A percentile compares a stretch with the other conserved stretches of the same genome.
Evolutionary conservation across 208 protist species (phyloP).

Genomic region (Leishmania gerbilli): DNA sequence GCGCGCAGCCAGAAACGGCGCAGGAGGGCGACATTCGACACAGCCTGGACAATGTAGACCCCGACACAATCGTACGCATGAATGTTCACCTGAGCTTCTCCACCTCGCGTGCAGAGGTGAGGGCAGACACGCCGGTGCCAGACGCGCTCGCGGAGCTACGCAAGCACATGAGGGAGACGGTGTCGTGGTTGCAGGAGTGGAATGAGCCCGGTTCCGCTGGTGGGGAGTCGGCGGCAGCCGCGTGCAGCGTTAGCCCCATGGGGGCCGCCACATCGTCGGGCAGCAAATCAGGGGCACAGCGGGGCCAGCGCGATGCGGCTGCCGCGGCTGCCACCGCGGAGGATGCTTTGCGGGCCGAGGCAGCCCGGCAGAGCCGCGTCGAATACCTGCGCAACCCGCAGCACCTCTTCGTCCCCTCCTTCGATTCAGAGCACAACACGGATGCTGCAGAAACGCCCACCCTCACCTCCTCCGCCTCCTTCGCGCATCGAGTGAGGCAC

Average conservation of each 20-base stretch:
- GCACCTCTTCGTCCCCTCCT: constrained; percentile 48
- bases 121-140: constrained; percentile 28
- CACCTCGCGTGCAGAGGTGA: constrained; percentile 56
- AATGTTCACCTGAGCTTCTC: constrained; percentile 47
- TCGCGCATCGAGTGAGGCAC: constrained; percentile 6
- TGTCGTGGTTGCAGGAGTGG: constrained; percentile 27
- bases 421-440: constrained; percentile 24
- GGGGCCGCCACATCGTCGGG: not conserved
- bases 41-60: constrained; percentile 45
- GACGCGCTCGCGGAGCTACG: constrained; percentile 42
- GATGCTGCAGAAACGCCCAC: not conserved
- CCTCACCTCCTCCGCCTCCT: constrained; percentile 7
- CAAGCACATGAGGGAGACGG: constrained; percentile 26
- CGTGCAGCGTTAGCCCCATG: not conserved
- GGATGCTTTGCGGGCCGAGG: constrained; percentile 42
- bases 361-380: constrained; percentile 47
- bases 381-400: constrained; percentile 65
- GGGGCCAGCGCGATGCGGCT: constrained; percentile 20
- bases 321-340: constrained; percentile 38
- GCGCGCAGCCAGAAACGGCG: constrained; percentile 7
- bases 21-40: constrained; percentile 8
- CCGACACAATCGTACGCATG: constrained; percentile 27
- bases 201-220: constrained; percentile 4
- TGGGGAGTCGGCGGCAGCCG: not conserved
- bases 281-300: not conserved